Conservation (phyloP, 352 stramenopile species). For the Phytopythium kandeliae region DNA sequence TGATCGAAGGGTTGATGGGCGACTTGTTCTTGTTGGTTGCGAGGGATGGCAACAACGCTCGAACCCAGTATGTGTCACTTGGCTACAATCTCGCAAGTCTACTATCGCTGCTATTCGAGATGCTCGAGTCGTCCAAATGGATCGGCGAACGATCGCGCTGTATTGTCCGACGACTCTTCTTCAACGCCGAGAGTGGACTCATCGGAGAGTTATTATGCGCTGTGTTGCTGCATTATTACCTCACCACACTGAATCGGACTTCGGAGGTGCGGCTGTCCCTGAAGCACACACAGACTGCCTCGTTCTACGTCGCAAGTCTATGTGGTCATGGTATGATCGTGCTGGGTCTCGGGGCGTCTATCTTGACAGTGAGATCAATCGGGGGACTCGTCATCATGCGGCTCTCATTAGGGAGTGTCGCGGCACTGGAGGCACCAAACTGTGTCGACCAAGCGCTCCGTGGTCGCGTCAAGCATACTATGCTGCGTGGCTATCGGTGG, state of each 20-base stretch:
- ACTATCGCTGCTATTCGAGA: slow-evolving; percentile 25
- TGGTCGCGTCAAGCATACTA: slow-evolving; percentile 10
- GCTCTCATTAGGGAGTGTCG: background rate
- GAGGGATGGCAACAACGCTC: slow-evolving; percentile 15
- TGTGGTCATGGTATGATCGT: slow-evolving; percentile 13
- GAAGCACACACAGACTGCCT: slow-evolving; percentile 8
- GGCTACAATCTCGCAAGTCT: slow-evolving; percentile 19
- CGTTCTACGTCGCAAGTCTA: slow-evolving; percentile 15
- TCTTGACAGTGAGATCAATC: background rate
- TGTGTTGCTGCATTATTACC: slow-evolving; percentile 11
- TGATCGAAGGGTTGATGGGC: slow-evolving; percentile 19
- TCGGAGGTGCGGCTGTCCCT: slow-evolving; percentile 9
- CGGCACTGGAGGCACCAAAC: slow-evolving; percentile 4
- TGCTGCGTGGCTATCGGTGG: slow-evolving; percentile 11
- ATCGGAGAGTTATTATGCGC: slow-evolving; percentile 19
- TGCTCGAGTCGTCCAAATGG: slow-evolving; percentile 21
- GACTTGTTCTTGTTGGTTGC: slow-evolving; percentile 20
- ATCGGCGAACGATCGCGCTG: background rate
- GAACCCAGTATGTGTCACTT: slow-evolving; percentile 22
- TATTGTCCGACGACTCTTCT: slow-evolving; percentile 11
- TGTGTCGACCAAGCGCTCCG: slow-evolving; percentile 14
- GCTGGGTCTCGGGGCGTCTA: slow-evolving; percentile 6
- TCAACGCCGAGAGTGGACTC: slow-evolving; percentile 20
- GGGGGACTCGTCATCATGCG: background rate
- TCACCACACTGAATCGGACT: slow-evolving; percentile 13